A percentile compares a stretch with the other conserved stretches of the same genome.
Conservation (phyloP, 2,329 filamentous ascomycete genomes). For the Fusarium nisikadoi region DNA sequence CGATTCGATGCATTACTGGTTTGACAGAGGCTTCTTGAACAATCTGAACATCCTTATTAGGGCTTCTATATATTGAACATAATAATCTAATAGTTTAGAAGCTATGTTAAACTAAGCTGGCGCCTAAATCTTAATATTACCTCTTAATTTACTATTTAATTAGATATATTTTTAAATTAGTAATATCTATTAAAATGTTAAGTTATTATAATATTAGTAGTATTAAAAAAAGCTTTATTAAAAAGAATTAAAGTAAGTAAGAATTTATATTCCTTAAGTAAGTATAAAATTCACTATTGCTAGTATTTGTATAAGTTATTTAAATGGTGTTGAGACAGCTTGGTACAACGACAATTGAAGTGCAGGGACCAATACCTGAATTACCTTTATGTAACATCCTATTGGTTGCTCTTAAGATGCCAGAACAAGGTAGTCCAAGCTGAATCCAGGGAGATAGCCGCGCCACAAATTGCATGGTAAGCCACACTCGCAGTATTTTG, state of each 20-base stretch:
- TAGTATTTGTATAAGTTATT: neutral
- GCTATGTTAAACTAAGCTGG: neutral
- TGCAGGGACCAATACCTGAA: neutral
- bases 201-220: too few relatives aligned
- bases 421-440: neutral
- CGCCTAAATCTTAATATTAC: neutral
- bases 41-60: neutral
- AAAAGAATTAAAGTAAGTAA: neutral
- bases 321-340: neutral
- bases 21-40: neutral
- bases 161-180: too few relatives aligned
- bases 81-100: fast-evolving
- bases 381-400: neutral
- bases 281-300: too few relatives aligned
- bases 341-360: neutral
- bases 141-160: too few relatives aligned
- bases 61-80: neutral
- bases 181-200: too few relatives aligned
- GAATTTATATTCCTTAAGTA: neutral
- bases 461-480: neutral
- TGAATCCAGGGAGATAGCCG: neutral
- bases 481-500: neutral
- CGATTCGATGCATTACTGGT: neutral
- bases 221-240: too few relatives aligned
- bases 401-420: neutral